Evolutionary conservation across 495 filamentous ascomycete species (phyloP), one percentile per base, ranked within the genome.

Genomic region (Podospora conica): DNA sequence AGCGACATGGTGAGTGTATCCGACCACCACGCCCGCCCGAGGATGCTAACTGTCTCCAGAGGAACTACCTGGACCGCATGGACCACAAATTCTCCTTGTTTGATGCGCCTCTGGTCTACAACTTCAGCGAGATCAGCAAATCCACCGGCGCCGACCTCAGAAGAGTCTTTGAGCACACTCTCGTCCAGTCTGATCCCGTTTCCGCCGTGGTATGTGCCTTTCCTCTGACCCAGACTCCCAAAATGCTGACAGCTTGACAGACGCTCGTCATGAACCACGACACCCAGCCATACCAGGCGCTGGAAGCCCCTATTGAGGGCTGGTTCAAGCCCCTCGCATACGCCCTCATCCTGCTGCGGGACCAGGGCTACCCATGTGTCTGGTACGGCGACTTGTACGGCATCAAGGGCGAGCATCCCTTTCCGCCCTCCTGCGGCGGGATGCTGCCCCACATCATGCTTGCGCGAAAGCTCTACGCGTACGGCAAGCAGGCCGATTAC

Each of bases 311-410:
- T 6, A 79, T 89, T 9, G 74, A 81, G 8, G 70, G 76, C 3
- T 82, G 80, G 70, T 89, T 88, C 78, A 85, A 87, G 67, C 80
- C 85, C 2, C 74, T 87, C 11, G 84, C 85, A 28, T 86, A 89
- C 66, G 75, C 84, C 9, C 76, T 88, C 40, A 91, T 91, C 63
- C 85, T 92, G 18, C 84, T 91, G 21, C 86, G 88, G 23, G 71
- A 79, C 48, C 74, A 80, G 12, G 89, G 89, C 33, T 88, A 87
- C 64, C 90, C 90, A 0, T 91, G 88, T 67, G 68, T 91, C 60
- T 93, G 90, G 72, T 92, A 88, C 71, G 89, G 89, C 29, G 90
- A 93, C 68, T 68, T 92, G 10, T 92, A 90, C 71, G 89, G 89
- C n/a, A 86, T 88, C 69, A 76, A 80, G 66, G 67, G 76, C 11